phyloP scores from a whole-genome alignment of 257 asterid genomes.

The Datura wrightii region DNA sequence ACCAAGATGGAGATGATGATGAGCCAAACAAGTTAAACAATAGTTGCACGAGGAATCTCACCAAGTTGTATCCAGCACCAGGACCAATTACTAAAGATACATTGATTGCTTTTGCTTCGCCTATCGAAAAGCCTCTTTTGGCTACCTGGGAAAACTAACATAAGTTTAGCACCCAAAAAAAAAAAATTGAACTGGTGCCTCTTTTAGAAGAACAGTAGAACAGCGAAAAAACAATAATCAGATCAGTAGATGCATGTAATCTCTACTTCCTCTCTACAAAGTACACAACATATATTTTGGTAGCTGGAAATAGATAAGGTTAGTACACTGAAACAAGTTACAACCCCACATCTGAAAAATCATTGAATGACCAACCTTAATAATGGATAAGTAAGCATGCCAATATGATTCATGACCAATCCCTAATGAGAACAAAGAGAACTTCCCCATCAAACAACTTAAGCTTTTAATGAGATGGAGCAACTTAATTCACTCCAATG shows the following conservation, averaged over 20 bases:
- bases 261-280: not conserved
- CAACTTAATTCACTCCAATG: not conserved
- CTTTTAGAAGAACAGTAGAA: not conserved
- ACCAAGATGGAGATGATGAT: not conserved
- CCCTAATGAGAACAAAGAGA: not conserved
- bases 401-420: not conserved
- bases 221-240: not conserved
- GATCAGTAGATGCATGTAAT: not conserved
- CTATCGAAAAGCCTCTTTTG: constrained; percentile 79
- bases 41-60: constrained; percentile 43
- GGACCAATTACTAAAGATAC: constrained; percentile 77
- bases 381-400: not conserved
- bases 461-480: not conserved
- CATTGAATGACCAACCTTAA: not conserved
- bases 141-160: constrained; percentile 54
- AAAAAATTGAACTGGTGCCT: not conserved
- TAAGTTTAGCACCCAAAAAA: not conserved
- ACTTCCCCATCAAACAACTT: not conserved
- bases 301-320: not conserved
- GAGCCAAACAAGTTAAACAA: not conserved
- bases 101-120: constrained; percentile 59
- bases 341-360: not conserved
- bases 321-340: not conserved
- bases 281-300: not conserved
- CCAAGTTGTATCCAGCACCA: constrained; percentile 93